Evolutionary conservation across 2,329 filamentous ascomycete species (phyloP), one percentile per base, ranked within the genome.

Genomic region (Xylariaceae sp.): DNA sequence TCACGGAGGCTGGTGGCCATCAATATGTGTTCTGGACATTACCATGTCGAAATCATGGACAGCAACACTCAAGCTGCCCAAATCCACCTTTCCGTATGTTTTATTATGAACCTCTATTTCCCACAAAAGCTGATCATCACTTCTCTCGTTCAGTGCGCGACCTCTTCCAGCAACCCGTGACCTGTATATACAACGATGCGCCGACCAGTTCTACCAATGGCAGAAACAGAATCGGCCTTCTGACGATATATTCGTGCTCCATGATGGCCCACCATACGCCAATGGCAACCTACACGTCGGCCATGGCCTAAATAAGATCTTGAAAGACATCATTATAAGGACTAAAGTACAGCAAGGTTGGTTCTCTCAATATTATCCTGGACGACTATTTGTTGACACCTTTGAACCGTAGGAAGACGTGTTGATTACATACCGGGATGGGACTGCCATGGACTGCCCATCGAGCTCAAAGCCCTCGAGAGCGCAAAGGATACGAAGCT

Each of bases 361-460:
- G 59, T 38, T 45, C 20, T 22, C 33, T 33, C 5, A 22, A 37
- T 21, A 3, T 17, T 25, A 17, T 10, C 32, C 21, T 14, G 5
- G 16, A 14, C 6, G 14, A 11, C 8, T 23, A 22, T 29, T n/a
- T 36, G 33, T 54, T 58, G 22, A 55, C 45, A 25, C 12, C 8
- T 41, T 23, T 16, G 35, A 20, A 27, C 41, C 59, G 29, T 45
- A 60, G 58, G 88, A 16, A 83, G 79, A 55, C 76, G 80, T 51
- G 83, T 97, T 25, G 75, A 82, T 32, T 98, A 94, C 61, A 75
- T 90, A 14, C 93, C 93, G 2, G 92, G 93, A 37, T 98, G 93
- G 93, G 94, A 98, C 64, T 98, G 93, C 55, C 93, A 98, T 72
- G 93, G 93, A 0, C 76, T 98, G 39, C 93, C 93, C 1, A 98